Evolutionary conservation across 2,329 filamentous ascomycete genomes (phyloP).

Genomic region (Fusarium graminum): DNA sequence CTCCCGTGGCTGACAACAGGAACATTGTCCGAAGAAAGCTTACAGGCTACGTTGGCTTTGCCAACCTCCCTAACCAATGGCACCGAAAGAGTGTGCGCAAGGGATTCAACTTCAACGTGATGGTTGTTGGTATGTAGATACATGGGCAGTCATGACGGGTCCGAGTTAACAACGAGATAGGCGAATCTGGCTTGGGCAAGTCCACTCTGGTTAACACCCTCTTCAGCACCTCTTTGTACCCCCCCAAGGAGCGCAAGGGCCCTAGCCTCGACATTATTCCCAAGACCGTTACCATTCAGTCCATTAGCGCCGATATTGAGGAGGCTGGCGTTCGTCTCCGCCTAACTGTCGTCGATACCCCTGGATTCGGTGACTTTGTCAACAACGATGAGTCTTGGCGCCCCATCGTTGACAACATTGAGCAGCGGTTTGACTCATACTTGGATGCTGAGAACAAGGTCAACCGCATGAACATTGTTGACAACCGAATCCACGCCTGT

Average conservation of each 20-base stretch:
- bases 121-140: slow-evolving; percentile 90
- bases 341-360: slow-evolving; percentile 96
- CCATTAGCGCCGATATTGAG: slow-evolving; percentile 96
- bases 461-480: slow-evolving; percentile 99
- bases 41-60: slow-evolving; percentile 98
- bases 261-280: slow-evolving; percentile 98
- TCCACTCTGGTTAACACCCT: slow-evolving; percentile 99
- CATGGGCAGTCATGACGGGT: not conserved
- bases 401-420: slow-evolving; percentile 99
- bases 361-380: slow-evolving; percentile 98
- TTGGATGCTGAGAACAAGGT: slow-evolving; percentile 99
- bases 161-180: slow-evolving; percentile 60
- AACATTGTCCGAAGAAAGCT: slow-evolving; percentile 99
- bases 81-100: slow-evolving; percentile 99
- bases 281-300: slow-evolving; percentile 96
- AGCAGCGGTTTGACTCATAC: slow-evolving; percentile 98
- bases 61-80: slow-evolving; percentile 99
- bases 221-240: slow-evolving; percentile 99
- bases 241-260: slow-evolving; percentile 97
- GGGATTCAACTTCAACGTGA: slow-evolving; percentile 99
- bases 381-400: slow-evolving; percentile 99
- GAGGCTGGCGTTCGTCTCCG: slow-evolving; percentile 97
- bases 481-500: slow-evolving; percentile 98
- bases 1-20: slow-evolving; percentile 73
- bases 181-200: slow-evolving; percentile 99